Conservation (phyloP, 108 stramenopile genomes). For the Conticribra weissflogii region DNA sequence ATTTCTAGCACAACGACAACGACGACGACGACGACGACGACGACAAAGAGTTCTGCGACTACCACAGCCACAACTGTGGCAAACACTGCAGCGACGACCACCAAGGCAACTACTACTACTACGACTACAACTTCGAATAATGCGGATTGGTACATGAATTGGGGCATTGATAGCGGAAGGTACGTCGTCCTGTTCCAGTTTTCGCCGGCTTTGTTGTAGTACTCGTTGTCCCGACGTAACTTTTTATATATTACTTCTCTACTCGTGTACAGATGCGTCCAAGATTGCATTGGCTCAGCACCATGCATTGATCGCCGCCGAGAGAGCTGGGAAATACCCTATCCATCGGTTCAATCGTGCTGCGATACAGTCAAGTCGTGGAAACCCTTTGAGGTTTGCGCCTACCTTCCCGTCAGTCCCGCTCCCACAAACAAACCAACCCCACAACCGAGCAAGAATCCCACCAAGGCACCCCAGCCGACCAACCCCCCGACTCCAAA, state of each 20-base stretch:
- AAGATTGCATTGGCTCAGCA: slow-evolving; percentile 23
- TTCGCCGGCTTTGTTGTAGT: neutral
- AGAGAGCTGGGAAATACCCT: slow-evolving; percentile 6
- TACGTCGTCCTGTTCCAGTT: neutral
- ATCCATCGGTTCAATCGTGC: slow-evolving; percentile 11
- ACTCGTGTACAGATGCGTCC: slow-evolving; percentile 14
- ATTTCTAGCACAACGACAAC: neutral
- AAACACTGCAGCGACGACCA: neutral
- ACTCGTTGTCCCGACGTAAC: neutral
- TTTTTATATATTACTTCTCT: neutral
- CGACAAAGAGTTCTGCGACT: slow-evolving; percentile 7
- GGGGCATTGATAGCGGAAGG: slow-evolving; percentile 2
- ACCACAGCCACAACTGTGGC: slow-evolving; percentile 4
- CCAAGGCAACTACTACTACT: slow-evolving; percentile 15
- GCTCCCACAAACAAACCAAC: slow-evolving; percentile 6
- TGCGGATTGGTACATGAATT: slow-evolving; percentile 18
- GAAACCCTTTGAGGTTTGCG: slow-evolving; percentile 31
- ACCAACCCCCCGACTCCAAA: neutral
- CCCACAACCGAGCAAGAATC: neutral
- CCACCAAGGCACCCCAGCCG: neutral
- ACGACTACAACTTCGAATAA: neutral
- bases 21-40: neutral
- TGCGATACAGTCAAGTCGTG: slow-evolving; percentile 23
- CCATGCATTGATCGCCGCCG: slow-evolving; percentile 18
- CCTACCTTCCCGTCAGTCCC: slow-evolving; percentile 6